A percentile compares a stretch with the other conserved stretches of the same genome.
These are phyloP conservation scores for Aspergillus novoparasiticus DNA, from an alignment of 2,329 filamentous ascomycete species.

Conservation along the genomic window DNA sequence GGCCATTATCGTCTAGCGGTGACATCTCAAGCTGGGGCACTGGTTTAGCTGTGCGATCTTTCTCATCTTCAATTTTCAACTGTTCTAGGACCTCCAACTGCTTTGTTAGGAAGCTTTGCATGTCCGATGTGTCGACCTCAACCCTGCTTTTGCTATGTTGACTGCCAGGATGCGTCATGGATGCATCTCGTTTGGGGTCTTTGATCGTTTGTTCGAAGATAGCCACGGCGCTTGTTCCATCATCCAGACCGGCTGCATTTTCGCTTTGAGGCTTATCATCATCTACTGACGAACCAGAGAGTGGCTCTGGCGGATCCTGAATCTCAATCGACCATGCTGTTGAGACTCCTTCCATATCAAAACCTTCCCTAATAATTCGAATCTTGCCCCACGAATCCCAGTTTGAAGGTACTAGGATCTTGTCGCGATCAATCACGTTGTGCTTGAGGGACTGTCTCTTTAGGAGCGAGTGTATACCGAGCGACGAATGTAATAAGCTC, in stretches of 20 bases:
- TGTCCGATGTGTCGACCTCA: constrained; percentile 70
- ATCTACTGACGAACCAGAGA: constrained; percentile 28
- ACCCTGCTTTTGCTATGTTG: constrained; percentile 44
- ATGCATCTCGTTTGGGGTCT: constrained; percentile 68
- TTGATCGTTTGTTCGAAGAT: constrained; percentile 79
- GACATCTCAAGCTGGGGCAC: constrained; percentile 39
- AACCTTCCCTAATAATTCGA: constrained; percentile 83
- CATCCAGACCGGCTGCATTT: constrained; percentile 20
- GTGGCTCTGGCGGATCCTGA: constrained; percentile 53
- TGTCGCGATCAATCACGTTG: constrained; percentile 90
- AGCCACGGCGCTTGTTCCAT: constrained; percentile 64
- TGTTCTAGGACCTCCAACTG: constrained; percentile 77
- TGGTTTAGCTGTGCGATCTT: constrained; percentile 39
- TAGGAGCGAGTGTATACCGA: constrained; percentile 82
- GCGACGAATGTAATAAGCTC: constrained; percentile 77
- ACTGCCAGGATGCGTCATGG: constrained; percentile 55
- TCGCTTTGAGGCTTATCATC: constrained; percentile 30
- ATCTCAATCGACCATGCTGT: constrained; percentile 85
- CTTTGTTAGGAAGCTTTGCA: constrained; percentile 73
- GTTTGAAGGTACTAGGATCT: constrained; percentile 90
- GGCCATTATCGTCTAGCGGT: constrained; percentile 42
- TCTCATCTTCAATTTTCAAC: constrained; percentile 58
- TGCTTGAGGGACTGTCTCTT: constrained; percentile 79
- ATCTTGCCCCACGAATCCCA: constrained; percentile 99
- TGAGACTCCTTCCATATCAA: constrained; percentile 86